phyloP scores from a whole-genome alignment of 2,329 filamentous ascomycete genomes.

The Beauveria sp. region DNA sequence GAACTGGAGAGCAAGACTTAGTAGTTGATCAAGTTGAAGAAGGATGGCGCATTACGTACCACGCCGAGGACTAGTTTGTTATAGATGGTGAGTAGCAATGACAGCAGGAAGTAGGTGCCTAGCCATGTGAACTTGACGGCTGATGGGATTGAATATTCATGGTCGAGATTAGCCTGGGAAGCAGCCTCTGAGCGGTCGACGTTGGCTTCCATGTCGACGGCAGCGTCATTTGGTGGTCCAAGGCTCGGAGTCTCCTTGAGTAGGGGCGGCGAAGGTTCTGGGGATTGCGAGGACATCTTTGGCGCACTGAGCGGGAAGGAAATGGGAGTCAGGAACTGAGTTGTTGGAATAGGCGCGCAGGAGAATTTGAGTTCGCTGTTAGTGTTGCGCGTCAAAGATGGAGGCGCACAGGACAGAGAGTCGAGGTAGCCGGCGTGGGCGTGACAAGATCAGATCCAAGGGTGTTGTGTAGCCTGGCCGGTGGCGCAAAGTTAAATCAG shows the following conservation, averaged over 20 bases:
- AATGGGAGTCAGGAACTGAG: background rate
- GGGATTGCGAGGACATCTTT: conserved; percentile 25
- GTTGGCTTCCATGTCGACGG: conserved; percentile 26
- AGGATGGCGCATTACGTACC: conserved; percentile 25
- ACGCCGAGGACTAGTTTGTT: conserved; percentile 51
- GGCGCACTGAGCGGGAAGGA: background rate
- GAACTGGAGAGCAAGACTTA: conserved; percentile 33
- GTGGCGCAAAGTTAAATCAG: no score
- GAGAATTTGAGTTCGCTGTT: background rate
- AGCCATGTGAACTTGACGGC: conserved; percentile 43
- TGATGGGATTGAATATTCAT: conserved; percentile 37
- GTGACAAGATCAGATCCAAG: background rate
- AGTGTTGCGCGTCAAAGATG: background rate
- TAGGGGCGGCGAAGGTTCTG: conserved; percentile 26
- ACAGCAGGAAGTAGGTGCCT: conserved; percentile 44
- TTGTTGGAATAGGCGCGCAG: background rate
- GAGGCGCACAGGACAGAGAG: background rate
- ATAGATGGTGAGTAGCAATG: conserved; percentile 44
- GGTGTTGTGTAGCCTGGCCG: background rate
- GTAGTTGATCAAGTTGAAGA: background rate
- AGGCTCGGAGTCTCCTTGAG: background rate
- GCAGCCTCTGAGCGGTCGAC: conserved; percentile 21
- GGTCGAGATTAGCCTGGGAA: conserved; percentile 30
- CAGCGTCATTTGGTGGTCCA: conserved; percentile 11
- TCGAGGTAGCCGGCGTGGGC: background rate